Evolutionary conservation across 2,329 filamentous ascomycete genomes (phyloP), one percentile per base, ranked within the genome.

Genomic region (Samsoniella hepiali): DNA sequence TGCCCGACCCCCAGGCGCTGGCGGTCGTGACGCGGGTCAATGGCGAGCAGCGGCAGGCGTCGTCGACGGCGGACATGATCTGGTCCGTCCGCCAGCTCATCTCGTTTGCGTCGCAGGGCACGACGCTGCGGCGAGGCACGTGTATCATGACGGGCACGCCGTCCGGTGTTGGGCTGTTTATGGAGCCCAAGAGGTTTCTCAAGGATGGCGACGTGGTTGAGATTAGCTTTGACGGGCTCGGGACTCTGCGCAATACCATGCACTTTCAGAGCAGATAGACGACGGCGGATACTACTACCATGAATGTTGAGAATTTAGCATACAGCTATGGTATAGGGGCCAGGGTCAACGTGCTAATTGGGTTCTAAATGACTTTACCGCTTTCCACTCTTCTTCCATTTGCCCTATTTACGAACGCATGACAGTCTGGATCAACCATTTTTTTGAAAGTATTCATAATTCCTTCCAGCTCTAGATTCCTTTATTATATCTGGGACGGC

Each of bases 121-220:
- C 78, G 5, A 83, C 81, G 31, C 65, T 83, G 55, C 74, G 75
- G 58, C 74, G 73, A 2, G 79, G 78, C 6, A 83, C 81, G 3
- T 75, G 76, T 2, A 76, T 83, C 47, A 77, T 83, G 76, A 83
- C 81, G 4, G 81, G 81, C 2, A 83, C 81, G 2, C 79, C 80
- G 1, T 69, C 69, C 1, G 77, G 76, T 0, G 74, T 78, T 1
- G 77, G 73, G 1, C 67, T 67, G 2, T 77, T 77, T 50, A 69
- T 69, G 31, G 45, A 55, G 22, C 58, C 49, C 44, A 69, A 71
- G 31, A 62, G 64, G 17, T 73, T 74, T 36, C 63, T 79, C 31
- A 69, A 74, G 31, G 61, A 77, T 64, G 74, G 73, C 1, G 76
- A 75, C 67, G 67, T 75, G 1, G 71, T 76, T 29, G 68, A 69